Base-by-base conservation (phyloP, 306 rosid species). In the Quercus agrifolia region DNA sequence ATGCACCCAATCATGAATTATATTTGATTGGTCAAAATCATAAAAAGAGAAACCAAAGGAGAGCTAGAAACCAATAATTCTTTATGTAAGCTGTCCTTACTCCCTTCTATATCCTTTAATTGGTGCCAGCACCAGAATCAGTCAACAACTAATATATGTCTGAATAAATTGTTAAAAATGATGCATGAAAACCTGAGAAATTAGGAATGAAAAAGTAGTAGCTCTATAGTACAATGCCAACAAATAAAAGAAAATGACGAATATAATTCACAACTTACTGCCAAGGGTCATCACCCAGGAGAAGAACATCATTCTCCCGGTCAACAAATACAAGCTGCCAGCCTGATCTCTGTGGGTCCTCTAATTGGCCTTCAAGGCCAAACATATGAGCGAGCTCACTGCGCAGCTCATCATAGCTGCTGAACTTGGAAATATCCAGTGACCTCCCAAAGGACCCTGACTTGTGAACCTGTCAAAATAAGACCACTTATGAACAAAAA, bases 291-390 rank as follows among this genome's bases (percentile, higher is more conserved):
- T 93, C 97, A 25, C 98, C 98, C 2, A 94, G 94, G 82, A 94
- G 97, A 89, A 92, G 97, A 84, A 92, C 90, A 56, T 94, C 97
- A 77, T 89, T 94, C 94, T 92, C 97, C 86, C 92, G 90, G 89
- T 92, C 98, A 77, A 94, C 96, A 66, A 94, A 92, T 87, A 94
- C 97, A 94, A 94, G 98, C 98, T 93, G 97, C 98, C 98, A 93
- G 98, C 98, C 97, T 93, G 98, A 93, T 93, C 98, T 93, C 80
- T 86, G 83, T 76, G 95, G 97, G 87, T 90, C 97, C 87, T 93
- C 95, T 87, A 93, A 79, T 80, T 91, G 90, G 73, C 95, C 91
- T 85, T 90, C 91, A 85, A 91, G 93, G 75, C 91, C 86, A 82
- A 93, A 93, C 98, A 91, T 85, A 9, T 83, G 91, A 87, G 97